These are phyloP conservation scores for Didymella pinodella DNA, from an alignment of 2,329 filamentous ascomycete genomes.

Conservation along the genomic window DNA sequence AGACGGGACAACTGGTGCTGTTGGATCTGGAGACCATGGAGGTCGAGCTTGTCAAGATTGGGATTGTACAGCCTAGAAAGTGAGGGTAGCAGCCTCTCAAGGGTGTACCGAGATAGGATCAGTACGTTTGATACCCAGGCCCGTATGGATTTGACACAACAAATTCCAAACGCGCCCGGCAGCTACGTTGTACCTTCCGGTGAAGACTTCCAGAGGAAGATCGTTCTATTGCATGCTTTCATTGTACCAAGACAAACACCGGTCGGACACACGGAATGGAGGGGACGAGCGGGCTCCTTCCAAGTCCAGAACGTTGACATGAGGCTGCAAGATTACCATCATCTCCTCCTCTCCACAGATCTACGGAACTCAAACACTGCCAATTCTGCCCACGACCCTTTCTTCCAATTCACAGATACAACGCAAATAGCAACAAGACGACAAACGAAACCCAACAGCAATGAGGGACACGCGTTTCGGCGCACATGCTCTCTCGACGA, in stretches of 20 bases:
- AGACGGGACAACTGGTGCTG: constrained; percentile 80
- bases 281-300: background rate
- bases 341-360: constrained; percentile 4
- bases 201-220: background rate
- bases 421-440: constrained; percentile 6
- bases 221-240: background rate
- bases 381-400: constrained; percentile 1
- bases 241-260: background rate
- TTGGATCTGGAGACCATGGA: constrained; percentile 87
- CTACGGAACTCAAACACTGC: constrained; percentile 7
- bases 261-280: background rate
- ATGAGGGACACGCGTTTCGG: background rate
- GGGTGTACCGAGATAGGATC: background rate
- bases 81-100: background rate
- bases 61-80: constrained; percentile 25
- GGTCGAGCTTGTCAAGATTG: constrained; percentile 67
- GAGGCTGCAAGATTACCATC: constrained; percentile 4
- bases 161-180: background rate
- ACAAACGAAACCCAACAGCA: background rate
- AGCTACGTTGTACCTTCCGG: background rate
- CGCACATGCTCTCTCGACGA: background rate
- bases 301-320: background rate
- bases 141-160: background rate
- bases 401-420: background rate
- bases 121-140: background rate